A percentile compares a stretch with the other conserved stretches of the same genome.
These are phyloP conservation scores for Globisporangium iwayamae DNA, from an alignment of 352 stramenopile species.

Conservation along the genomic window DNA sequence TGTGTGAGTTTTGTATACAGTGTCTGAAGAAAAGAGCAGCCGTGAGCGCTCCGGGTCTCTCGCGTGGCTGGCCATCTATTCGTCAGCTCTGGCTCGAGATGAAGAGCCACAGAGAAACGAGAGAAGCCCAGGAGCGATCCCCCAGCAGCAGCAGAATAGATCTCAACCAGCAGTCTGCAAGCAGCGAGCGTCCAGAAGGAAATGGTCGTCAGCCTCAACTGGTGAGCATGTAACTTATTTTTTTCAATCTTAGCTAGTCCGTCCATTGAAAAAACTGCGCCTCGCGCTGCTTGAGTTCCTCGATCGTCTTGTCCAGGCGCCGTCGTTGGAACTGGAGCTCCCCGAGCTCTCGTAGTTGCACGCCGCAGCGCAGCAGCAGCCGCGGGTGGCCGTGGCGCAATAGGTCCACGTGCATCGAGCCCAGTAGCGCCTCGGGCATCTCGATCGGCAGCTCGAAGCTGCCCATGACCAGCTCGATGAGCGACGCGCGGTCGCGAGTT, in stretches of 20 bases:
- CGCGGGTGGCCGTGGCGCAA: conserved; percentile 46
- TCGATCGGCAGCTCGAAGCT: conserved; percentile 68
- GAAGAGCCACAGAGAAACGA: conserved; percentile 6
- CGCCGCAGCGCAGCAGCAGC: conserved; percentile 49
- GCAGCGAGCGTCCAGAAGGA: conserved; percentile 2
- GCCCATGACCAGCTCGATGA: conserved; percentile 34
- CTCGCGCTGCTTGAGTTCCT: conserved; percentile 36
- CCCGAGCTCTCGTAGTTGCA: conserved; percentile 44
- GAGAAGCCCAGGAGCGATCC: conserved; percentile 5
- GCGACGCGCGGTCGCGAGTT: not conserved
- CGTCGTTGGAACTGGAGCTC: conserved; percentile 39
- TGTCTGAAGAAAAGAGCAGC: conserved; percentile 5
- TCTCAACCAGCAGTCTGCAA: not conserved
- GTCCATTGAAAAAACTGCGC: conserved; percentile 51
- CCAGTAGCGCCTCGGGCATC: conserved; percentile 41
- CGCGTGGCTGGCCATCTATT: not conserved
- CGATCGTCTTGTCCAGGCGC: conserved; percentile 32
- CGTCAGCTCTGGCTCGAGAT: not conserved
- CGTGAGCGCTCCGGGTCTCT: conserved; percentile 7
- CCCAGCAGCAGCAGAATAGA: conserved; percentile 10
- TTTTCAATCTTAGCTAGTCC: conserved; percentile 11
- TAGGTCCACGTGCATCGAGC: conserved; percentile 37
- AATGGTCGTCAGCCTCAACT: conserved; percentile 3
- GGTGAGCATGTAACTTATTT: conserved; percentile 41
- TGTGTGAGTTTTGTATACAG: conserved; percentile 12